Conservation (phyloP, 1,284 basidiomycete genomes). For the Hypsizygus ulmarius region DNA sequence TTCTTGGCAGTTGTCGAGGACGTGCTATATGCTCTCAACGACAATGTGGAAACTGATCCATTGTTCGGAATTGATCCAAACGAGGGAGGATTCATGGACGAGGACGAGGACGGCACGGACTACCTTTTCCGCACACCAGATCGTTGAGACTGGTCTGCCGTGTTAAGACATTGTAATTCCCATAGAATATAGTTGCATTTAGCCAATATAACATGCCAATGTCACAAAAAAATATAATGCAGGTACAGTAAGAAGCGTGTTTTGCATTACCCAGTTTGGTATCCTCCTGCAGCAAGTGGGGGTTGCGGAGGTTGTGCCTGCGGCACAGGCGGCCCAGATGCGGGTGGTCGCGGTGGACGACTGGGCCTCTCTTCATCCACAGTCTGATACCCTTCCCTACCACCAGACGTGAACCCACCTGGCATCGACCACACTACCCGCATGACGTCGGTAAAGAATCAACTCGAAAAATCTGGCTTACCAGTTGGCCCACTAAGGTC, state of each 20-base stretch:
- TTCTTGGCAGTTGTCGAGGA: conserved; percentile 34
- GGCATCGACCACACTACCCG: conserved; percentile 81
- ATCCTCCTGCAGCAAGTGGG: conserved; percentile 40
- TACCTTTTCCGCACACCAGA: conserved; percentile 11
- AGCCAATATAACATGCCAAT: not conserved
- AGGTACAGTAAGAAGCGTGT: not conserved
- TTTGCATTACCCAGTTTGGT: conserved; percentile 47
- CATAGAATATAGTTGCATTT: not conserved
- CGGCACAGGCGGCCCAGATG: conserved; percentile 23
- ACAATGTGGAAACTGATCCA: conserved; percentile 18
- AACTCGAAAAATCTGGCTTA: conserved; percentile 23
- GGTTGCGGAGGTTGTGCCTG: conserved; percentile 16
- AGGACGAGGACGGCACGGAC: conserved; percentile 7
- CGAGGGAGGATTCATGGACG: not conserved
- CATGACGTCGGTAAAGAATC: conserved; percentile 4
- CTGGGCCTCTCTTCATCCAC: conserved; percentile 59
- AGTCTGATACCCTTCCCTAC: conserved; percentile 68
- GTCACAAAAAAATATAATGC: not conserved
- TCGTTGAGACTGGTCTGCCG: not conserved
- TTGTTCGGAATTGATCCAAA: not conserved
- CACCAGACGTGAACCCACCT: conserved; percentile 64
- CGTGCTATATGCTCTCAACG: conserved; percentile 29
- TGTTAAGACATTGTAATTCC: not conserved
- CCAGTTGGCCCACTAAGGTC: conserved; percentile 66
- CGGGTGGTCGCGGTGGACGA: conserved; percentile 12